Evolutionary conservation across 805 yeast genomes (phyloP), one percentile per base, ranked within the genome.

Genomic region (Priceomyces castillae): DNA sequence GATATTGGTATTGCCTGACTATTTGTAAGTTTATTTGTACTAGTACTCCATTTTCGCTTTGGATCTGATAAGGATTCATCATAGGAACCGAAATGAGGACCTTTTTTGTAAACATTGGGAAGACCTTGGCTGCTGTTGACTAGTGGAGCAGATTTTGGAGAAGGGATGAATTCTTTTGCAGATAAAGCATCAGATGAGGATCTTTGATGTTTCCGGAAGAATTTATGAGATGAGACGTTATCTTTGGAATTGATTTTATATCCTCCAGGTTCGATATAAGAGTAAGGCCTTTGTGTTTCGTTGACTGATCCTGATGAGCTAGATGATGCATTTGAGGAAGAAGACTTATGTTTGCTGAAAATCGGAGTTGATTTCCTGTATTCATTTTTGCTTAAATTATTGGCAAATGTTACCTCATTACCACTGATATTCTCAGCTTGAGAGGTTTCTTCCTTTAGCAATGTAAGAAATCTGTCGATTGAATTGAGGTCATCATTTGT

Each of bases 171-270:
- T 19, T 25, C 16, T 23, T 26, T 37, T 17, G 10, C 19, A 9
- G 31, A 22, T 17, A 37, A 14, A 23, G 28, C 23, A 11, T 37
- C 40, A 0, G 86, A 81, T 39, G 74, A 77, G n/a, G 84, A 75
- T 44, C 86, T 74, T 38, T 77, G 73, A 52, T 82, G 88, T 48
- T 82, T 76, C 49, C 85, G 69, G 64, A 84, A 83, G 41, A 84
- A 72, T 20, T 76, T 76, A 41, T 51, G 59, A 4, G 57, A 44
- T 2, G 54, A 41, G 3, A 47, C 31, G 28, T 43, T 44, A n/a
- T 59, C 60, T 28, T 60, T 58, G 7, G 48, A 30, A 6, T 46
- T 6, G 7, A 20, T 18, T 42, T 63, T 63, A 14, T 45, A 39
- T 4, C 53, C 43, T 5, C 57, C 47, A 2, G 70, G 65, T 20